phyloP scores from a whole-genome alignment of 2,329 filamentous ascomycete genomes.

The Aspergillus unguis region DNA sequence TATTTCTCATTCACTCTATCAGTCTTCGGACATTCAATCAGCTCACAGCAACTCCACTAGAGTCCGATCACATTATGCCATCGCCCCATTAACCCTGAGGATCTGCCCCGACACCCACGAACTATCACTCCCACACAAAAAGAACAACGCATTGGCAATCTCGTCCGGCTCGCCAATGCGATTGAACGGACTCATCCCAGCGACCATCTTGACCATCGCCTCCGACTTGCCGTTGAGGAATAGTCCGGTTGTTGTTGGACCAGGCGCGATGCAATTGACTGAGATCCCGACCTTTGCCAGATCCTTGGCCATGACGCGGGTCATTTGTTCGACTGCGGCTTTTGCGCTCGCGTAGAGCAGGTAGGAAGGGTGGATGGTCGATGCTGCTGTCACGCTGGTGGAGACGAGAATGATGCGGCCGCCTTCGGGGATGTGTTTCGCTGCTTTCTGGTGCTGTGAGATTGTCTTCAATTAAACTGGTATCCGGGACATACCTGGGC shows the following conservation, averaged over 20 bases:
- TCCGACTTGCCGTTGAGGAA: conserved; percentile 53
- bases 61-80: conserved; percentile 14
- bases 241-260: conserved; percentile 55
- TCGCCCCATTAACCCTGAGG: conserved; percentile 45
- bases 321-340: conserved; percentile 60
- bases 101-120: conserved; percentile 46
- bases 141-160: conserved; percentile 48
- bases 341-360: conserved; percentile 56
- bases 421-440: conserved; percentile 50
- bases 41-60: not conserved
- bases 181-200: conserved; percentile 42
- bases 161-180: conserved; percentile 51
- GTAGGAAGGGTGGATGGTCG: conserved; percentile 45
- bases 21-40: not conserved
- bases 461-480: not conserved
- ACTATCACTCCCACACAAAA: conserved; percentile 45
- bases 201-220: conserved; percentile 44
- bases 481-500: conserved; percentile 17
- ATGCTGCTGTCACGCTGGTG: conserved; percentile 40
- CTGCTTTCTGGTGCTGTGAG: conserved; percentile 34
- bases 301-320: conserved; percentile 54
- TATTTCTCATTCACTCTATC: no score
- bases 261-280: conserved; percentile 53
- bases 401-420: conserved; percentile 54
- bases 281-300: conserved; percentile 51